These are phyloP conservation scores for Rhodotorula kratochvilovae DNA, from an alignment of 768 basidiomycete species.

Conservation along the genomic window DNA sequence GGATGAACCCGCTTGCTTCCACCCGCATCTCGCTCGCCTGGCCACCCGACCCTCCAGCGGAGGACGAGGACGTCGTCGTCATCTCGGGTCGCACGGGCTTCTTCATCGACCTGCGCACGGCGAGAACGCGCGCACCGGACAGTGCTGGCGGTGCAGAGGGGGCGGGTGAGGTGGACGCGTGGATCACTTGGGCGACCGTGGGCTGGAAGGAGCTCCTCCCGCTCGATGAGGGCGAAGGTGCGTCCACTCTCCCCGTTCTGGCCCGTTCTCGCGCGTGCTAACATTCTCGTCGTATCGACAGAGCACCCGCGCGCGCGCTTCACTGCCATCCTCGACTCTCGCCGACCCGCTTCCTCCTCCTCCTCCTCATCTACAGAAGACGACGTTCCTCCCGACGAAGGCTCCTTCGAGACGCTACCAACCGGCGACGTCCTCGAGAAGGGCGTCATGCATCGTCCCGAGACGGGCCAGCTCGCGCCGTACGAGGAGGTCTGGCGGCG, in stretches of 20 bases:
- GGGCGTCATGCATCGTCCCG: constrained; percentile 32
- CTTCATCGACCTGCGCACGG: constrained; percentile 33
- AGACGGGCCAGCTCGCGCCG: constrained; percentile 1
- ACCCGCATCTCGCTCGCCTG: constrained; percentile 29
- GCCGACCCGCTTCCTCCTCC: not conserved
- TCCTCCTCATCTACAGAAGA: not conserved
- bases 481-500: constrained; percentile 40
- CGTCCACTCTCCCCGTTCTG: not conserved
- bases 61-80: constrained; percentile 15
- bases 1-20: constrained; percentile 17
- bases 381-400: constrained; percentile 19
- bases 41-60: constrained; percentile 15
- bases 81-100: constrained; percentile 13
- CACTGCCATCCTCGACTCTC: constrained; percentile 29
- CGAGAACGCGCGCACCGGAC: not conserved
- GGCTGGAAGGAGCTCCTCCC: constrained; percentile 20
- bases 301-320: constrained; percentile 17
- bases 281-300: not conserved
- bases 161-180: too few relatives aligned
- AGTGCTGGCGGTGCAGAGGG: not conserved
- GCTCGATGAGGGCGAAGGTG: constrained; percentile 12
- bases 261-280: not conserved
- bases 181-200: constrained; percentile 32
- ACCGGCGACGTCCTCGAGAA: constrained; percentile 33
- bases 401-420: constrained; percentile 20